Evolutionary conservation across 179 eudicot species (phyloP).

Genomic region (Spergularia azorica): DNA sequence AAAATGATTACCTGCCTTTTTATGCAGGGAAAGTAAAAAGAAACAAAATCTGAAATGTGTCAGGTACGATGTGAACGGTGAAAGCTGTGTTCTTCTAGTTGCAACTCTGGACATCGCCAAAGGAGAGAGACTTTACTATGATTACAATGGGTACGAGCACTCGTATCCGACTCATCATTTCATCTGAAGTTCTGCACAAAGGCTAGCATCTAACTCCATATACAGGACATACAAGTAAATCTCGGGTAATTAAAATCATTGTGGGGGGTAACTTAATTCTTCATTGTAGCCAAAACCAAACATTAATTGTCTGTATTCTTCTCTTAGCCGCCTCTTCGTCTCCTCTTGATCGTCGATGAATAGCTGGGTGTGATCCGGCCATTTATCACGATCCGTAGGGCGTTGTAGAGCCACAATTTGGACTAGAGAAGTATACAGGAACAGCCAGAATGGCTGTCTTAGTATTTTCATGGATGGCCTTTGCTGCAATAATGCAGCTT

Average conservation of each 20-base stretch:
- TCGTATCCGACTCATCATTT: slow-evolving; percentile 91
- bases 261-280: slow-evolving; percentile 1
- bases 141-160: slow-evolving; percentile 85
- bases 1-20: not conserved
- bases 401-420: slow-evolving; percentile 27
- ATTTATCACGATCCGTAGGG: slow-evolving; percentile 15
- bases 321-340: not conserved
- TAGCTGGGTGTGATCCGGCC: slow-evolving; percentile 11
- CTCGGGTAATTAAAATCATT: not conserved
- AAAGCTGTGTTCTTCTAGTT: slow-evolving; percentile 72
- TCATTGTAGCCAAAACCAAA: slow-evolving; percentile 17
- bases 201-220: slow-evolving; percentile 23
- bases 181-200: slow-evolving; percentile 35
- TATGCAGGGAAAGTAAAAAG: slow-evolving; percentile 72
- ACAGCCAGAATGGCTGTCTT: slow-evolving; percentile 28
- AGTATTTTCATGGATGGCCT: slow-evolving; percentile 25
- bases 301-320: not conserved
- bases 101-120: slow-evolving; percentile 86
- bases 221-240: not conserved
- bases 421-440: slow-evolving; percentile 21
- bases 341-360: not conserved
- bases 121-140: slow-evolving; percentile 88
- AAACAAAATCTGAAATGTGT: slow-evolving; percentile 83
- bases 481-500: slow-evolving; percentile 8
- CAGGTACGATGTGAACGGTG: slow-evolving; percentile 76